These are phyloP conservation scores for Xerocomellus dryophilus DNA, from an alignment of 768 basidiomycete genomes.

Conservation along the genomic window DNA sequence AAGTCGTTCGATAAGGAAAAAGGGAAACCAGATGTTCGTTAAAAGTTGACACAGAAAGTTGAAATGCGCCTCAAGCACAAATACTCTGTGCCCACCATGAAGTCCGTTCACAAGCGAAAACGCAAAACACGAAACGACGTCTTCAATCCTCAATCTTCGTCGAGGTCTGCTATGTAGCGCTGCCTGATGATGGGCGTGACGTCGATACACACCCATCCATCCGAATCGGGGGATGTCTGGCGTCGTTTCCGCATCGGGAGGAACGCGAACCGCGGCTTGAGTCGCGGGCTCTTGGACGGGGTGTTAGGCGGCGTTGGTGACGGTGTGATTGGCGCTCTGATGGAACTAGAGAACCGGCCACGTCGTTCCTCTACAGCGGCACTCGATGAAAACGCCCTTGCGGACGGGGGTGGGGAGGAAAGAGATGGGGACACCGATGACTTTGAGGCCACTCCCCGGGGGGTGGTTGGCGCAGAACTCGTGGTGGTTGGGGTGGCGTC, in stretches of 20 bases:
- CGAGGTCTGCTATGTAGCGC: constrained; percentile 13
- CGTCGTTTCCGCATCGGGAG: constrained; percentile 19
- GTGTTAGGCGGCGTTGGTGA: constrained; percentile 6
- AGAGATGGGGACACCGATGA: constrained; percentile 1
- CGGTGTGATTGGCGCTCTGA: neutral
- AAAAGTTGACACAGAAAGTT: neutral
- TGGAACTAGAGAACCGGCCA: constrained; percentile 5
- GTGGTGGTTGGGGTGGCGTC: neutral
- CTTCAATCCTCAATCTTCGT: constrained; percentile 8
- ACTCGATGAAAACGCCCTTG: neutral
- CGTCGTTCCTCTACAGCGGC: neutral
- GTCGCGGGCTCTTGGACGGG: constrained; percentile 17
- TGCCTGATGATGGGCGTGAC: constrained; percentile 25
- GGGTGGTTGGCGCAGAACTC: constrained; percentile 13
- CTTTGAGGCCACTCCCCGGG: neutral
- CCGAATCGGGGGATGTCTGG: constrained; percentile 12
- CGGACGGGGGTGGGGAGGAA: constrained; percentile 2
- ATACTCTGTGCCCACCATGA: neutral
- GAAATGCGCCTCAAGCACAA: constrained; percentile 1
- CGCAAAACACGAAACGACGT: neutral
- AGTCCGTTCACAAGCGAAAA: neutral
- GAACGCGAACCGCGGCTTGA: constrained; percentile 14
- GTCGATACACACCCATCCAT: constrained; percentile 33
- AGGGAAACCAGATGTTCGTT: neutral
- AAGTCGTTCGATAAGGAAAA: neutral